Base-by-base conservation (phyloP, 2,329 filamentous ascomycete species). In the Cytospora piceicola region DNA sequence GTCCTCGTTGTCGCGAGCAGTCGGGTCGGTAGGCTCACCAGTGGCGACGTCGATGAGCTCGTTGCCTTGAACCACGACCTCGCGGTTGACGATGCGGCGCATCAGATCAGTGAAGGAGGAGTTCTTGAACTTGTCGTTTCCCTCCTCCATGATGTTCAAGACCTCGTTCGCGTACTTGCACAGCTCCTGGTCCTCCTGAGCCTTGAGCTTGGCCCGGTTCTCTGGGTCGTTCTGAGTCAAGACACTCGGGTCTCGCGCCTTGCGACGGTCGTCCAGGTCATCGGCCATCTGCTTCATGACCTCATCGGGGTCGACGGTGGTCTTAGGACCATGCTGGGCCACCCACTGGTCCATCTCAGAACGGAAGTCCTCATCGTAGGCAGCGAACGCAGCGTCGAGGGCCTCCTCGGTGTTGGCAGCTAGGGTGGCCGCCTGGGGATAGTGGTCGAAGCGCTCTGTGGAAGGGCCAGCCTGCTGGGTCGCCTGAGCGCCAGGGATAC, bases 41-140 rank as follows among this genome's bases (percentile, higher is more conserved):
- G 67, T 65, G 42, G 54, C 52, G 27, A 61, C 54, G 22, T 74
- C 82, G 55, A 90, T 86, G 72, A 91, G 81, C 71, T 87, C 85
- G 73, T 92, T 89, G 51, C 89, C 90, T 69, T 91, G 83, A 46
- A 95, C 87, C 58, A 85, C 84, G 17, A 93, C 87, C 77, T 95
- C 88, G 63, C 85, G 82, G 73, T 92, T 88, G 60, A 90, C 85
- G 63, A 95, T 85, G 66, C 86, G 85, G 32, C 90, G 86, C 92
- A 96, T 95, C 55, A 96, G 79, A 4, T 85, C 82, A 0, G 94
- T 78, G 73, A 96, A 96, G 66, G 86, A 86, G 70, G 91, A 94
- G 73, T 93, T 87, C 71, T 88, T 86, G 76, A 95, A 95, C 73
- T 94, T 94, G 56, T 87, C 79, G 63, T 85, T 89, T 65, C 94